Evolutionary conservation across 2,329 filamentous ascomycete species (phyloP).

Genomic region (Dryadomyces sulphureus): DNA sequence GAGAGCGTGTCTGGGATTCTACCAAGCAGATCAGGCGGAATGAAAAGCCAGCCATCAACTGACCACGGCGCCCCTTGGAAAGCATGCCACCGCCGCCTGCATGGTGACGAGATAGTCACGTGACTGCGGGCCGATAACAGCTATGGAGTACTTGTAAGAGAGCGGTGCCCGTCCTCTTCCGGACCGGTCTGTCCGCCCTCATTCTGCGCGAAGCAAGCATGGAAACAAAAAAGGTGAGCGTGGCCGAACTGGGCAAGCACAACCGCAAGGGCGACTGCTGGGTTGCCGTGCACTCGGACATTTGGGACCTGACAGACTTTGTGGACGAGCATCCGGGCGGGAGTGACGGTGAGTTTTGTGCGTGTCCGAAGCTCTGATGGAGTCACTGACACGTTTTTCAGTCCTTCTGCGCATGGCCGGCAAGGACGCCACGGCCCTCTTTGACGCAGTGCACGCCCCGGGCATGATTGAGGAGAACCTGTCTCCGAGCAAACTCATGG

Average conservation of each 20-base stretch:
- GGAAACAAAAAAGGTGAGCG: not conserved
- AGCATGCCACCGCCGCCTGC: too few species aligned
- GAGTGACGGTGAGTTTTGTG: not conserved
- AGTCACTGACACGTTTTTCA: not conserved
- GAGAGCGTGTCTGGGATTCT: too few species aligned
- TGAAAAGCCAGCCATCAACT: too few species aligned
- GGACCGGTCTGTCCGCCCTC: constrained; percentile 4
- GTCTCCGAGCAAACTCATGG: constrained; percentile 29
- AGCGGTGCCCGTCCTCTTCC: too few species aligned
- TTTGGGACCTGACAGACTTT: constrained; percentile 7
- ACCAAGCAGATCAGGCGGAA: too few species aligned
- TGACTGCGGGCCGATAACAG: too few species aligned
- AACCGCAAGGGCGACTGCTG: constrained; percentile 1
- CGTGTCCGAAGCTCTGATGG: not conserved
- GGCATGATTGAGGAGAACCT: constrained; percentile 25
- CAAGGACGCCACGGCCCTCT: constrained; percentile 36
- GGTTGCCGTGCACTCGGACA: constrained; percentile 1
- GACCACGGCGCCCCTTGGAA: too few species aligned
- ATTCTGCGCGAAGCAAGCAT: constrained; percentile 1
- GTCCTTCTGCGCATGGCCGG: constrained; percentile 35
- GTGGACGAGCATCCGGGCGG: constrained; percentile 4
- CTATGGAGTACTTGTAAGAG: too few species aligned
- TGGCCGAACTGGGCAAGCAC: constrained; percentile 2
- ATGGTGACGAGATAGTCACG: too few species aligned
- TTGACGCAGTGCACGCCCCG: constrained; percentile 32